Evolutionary conservation across 768 basidiomycete species (phyloP).

Genomic region (Leccinum uliginosum): DNA sequence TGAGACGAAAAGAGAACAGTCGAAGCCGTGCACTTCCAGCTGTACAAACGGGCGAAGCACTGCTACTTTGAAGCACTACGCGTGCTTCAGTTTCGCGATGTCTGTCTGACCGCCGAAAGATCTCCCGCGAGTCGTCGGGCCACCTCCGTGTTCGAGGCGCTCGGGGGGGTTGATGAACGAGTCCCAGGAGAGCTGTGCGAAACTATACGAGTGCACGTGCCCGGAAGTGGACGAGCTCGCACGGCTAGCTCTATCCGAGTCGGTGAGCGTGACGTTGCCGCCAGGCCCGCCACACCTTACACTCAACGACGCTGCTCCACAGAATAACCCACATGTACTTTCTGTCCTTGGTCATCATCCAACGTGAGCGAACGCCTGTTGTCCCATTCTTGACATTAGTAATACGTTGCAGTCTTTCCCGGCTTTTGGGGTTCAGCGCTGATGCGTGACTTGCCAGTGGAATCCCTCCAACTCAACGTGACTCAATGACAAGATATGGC

Average conservation of each 20-base stretch:
- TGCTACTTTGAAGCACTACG: conserved; percentile 77
- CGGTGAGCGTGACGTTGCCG: no score
- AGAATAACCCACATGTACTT: no score
- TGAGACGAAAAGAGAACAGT: conserved; percentile 32
- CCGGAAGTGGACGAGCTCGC: conserved; percentile 73
- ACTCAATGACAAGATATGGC: no score
- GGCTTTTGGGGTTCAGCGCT: no score
- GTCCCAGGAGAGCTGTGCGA: conserved; percentile 66
- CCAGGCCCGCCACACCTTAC: no score
- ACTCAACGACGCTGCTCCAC: no score
- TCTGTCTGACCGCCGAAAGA: conserved; percentile 48
- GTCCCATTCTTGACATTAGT: no score
- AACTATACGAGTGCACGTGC: conserved; percentile 75
- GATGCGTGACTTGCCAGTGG: no score
- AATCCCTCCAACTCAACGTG: no score
- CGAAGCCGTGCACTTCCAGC: conserved; percentile 74
- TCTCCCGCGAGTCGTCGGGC: conserved; percentile 14
- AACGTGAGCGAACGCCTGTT: no score
- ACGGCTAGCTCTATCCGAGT: conserved; percentile 50
- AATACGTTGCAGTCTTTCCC: no score
- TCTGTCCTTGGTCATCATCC: no score
- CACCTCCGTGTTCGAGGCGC: conserved; percentile 36
- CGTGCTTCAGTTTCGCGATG: conserved; percentile 71
- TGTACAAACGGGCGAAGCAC: conserved; percentile 80
- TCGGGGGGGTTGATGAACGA: conserved; percentile 78